Base-by-base conservation (phyloP, 371 early-diverging fungal species). In the Mortierella sp. region DNA sequence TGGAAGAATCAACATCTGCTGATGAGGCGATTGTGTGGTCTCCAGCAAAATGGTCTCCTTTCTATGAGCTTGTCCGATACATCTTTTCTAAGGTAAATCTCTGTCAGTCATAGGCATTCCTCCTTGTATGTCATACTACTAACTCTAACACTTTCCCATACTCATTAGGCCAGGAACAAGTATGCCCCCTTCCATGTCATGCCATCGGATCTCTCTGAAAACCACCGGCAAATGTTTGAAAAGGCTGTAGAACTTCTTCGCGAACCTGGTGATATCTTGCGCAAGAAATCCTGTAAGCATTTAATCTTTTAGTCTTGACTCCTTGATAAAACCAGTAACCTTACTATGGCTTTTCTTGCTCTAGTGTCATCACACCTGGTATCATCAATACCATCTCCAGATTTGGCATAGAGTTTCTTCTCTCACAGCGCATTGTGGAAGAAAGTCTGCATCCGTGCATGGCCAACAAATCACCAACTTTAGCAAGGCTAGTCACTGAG, bases 271-370 rank as follows among this genome's bases (percentile, higher is more conserved):
- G 66, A 66, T 57, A n/a, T 66, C 43, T 21, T 26, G 44, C 48
- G 18, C 29, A 66, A 59, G 50, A 66, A 66, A 66, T 52, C 21
- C 25, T 58, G 66, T 66, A 66, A 59, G 59, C 51, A n/a, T n/a
- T n/a, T n/a, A n/a, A 18, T 29, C 23, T 51, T 48, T 64, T 12
- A 56, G 50, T 65, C n/a, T n/a, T n/a, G n/a, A n/a, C n/a, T n/a
- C n/a, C n/a, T n/a, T n/a, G n/a, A n/a, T n/a, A n/a, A n/a, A n/a
- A n/a, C n/a, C n/a, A n/a, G n/a, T n/a, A n/a, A n/a, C n/a, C n/a
- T n/a, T n/a, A n/a, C n/a, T n/a, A n/a, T n/a, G n/a, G n/a, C n/a
- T n/a, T n/a, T n/a, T n/a, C n/a, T n/a, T n/a, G n/a, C n/a, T n/a
- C n/a, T n/a, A n/a, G n/a, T n/a, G n/a, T n/a, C n/a, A n/a, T n/a